A percentile compares a stretch with the other conserved stretches of the same genome.
Conservation (phyloP, 2,329 filamentous ascomycete genomes). For the Malbranchea zuffiana region DNA sequence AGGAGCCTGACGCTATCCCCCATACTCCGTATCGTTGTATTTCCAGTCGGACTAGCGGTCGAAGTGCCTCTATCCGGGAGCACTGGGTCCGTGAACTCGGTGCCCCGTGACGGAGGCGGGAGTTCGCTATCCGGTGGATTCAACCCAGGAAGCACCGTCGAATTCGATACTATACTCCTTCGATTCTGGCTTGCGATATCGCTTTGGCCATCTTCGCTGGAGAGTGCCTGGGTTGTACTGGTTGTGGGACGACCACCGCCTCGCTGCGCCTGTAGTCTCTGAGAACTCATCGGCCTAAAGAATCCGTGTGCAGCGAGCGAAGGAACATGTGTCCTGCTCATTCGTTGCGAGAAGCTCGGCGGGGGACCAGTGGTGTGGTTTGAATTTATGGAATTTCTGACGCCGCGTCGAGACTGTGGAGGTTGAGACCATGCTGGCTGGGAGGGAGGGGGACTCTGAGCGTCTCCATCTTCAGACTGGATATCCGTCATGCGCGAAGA, state of each 20-base stretch:
- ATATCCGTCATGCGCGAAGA: constrained; percentile 62
- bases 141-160: constrained; percentile 33
- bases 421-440: constrained; percentile 25
- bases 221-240: constrained; percentile 22
- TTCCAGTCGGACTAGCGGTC: constrained; percentile 59
- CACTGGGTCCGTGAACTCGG: constrained; percentile 67
- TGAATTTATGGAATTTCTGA: constrained; percentile 12
- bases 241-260: constrained; percentile 43
- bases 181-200: constrained; percentile 42
- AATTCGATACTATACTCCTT: constrained; percentile 49
- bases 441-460: constrained; percentile 38
- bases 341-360: constrained; percentile 50
- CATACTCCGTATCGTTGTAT: constrained; percentile 51
- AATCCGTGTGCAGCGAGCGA: constrained; percentile 83
- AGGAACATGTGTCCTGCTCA: constrained; percentile 78
- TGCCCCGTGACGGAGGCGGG: constrained; percentile 63
- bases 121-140: constrained; percentile 34
- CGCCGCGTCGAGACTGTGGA: constrained; percentile 26
- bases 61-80: constrained; percentile 59
- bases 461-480: constrained; percentile 42
- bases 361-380: constrained; percentile 31
- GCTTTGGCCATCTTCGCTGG: constrained; percentile 35
- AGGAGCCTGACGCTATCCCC: constrained; percentile 72
- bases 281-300: constrained; percentile 93
- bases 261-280: constrained; percentile 83